Evolutionary conservation across 1,139 yeast genomes (phyloP).

Genomic region (Suhomyces taliae): DNA sequence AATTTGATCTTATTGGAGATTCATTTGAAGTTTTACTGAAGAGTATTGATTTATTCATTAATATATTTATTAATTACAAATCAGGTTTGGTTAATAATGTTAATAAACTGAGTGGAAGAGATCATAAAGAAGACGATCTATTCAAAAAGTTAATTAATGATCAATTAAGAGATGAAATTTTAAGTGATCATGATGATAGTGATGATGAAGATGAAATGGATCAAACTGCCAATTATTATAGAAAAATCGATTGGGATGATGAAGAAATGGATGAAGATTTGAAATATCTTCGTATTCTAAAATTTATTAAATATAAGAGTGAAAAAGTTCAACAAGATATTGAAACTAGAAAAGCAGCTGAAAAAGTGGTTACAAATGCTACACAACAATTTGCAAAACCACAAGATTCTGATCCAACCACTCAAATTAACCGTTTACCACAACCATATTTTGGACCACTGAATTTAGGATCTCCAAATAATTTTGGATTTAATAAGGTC

Average conservation of each 20-base stretch:
- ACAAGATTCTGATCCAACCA: not conserved
- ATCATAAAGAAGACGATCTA: slow-evolving; percentile 38
- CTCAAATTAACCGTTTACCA: not conserved
- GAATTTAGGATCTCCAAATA: slow-evolving; percentile 7
- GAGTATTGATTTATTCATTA: slow-evolving; percentile 39
- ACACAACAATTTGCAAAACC: not conserved
- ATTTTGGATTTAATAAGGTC: slow-evolving; percentile 19
- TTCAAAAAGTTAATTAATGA: slow-evolving; percentile 42
- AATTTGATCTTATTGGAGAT: slow-evolving; percentile 21
- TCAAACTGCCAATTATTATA: slow-evolving; percentile 17
- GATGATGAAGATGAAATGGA: slow-evolving; percentile 31
- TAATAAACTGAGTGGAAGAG: slow-evolving; percentile 15
- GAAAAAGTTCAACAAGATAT: slow-evolving; percentile 10
- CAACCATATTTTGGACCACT: slow-evolving; percentile 10
- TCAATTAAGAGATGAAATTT: slow-evolving; percentile 41
- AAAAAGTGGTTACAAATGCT: slow-evolving; percentile 5
- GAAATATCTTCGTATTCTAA: slow-evolving; percentile 44
- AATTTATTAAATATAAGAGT: slow-evolving; percentile 44
- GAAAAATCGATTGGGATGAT: slow-evolving; percentile 50
- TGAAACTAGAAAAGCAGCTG: slow-evolving; percentile 12
- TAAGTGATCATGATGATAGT: slow-evolving; percentile 38
- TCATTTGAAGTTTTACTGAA: slow-evolving; percentile 27
- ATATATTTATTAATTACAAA: slow-evolving; percentile 42
- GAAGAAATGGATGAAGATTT: slow-evolving; percentile 52
- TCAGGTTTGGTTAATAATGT: slow-evolving; percentile 15